Conservation (phyloP, 2,329 filamentous ascomycete species). For the Knufia fluminis region DNA sequence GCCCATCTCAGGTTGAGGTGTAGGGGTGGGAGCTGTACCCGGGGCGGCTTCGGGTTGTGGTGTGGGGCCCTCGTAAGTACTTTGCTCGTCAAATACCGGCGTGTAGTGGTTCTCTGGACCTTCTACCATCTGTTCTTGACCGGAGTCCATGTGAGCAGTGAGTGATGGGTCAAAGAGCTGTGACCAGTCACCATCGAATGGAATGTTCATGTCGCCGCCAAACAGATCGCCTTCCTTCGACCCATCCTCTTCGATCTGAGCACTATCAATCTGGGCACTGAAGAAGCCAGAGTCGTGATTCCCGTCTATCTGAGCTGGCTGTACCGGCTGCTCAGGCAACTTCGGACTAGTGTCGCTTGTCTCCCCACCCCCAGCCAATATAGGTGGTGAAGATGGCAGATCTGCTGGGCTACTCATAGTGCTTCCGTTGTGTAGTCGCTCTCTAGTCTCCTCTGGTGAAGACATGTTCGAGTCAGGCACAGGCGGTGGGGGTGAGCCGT, state of each 20-base stretch:
- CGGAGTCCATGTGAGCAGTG: neutral
- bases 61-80: slow-evolving; percentile 6
- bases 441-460: slow-evolving; percentile 43
- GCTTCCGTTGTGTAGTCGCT: slow-evolving; percentile 28
- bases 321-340: slow-evolving; percentile 41
- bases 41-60: slow-evolving; percentile 9
- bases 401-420: slow-evolving; percentile 62
- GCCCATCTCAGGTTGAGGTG: neutral
- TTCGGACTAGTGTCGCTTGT: slow-evolving; percentile 64
- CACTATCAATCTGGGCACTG: slow-evolving; percentile 46
- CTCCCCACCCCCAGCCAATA: slow-evolving; percentile 49
- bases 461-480: slow-evolving; percentile 38
- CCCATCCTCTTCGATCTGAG: neutral
- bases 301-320: neutral
- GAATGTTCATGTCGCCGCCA: slow-evolving; percentile 17
- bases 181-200: slow-evolving; percentile 17
- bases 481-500: slow-evolving; percentile 30
- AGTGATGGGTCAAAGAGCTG: neutral
- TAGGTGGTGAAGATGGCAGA: slow-evolving; percentile 82
- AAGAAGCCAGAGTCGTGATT: slow-evolving; percentile 69
- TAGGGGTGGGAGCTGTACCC: neutral
- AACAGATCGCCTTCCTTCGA: slow-evolving; percentile 42
- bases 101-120: slow-evolving; percentile 9
- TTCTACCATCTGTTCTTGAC: neutral
- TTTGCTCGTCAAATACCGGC: slow-evolving; percentile 19